These are phyloP conservation scores for Epichloe brachyelytri DNA, from an alignment of 2,329 filamentous ascomycete species.

Conservation along the genomic window DNA sequence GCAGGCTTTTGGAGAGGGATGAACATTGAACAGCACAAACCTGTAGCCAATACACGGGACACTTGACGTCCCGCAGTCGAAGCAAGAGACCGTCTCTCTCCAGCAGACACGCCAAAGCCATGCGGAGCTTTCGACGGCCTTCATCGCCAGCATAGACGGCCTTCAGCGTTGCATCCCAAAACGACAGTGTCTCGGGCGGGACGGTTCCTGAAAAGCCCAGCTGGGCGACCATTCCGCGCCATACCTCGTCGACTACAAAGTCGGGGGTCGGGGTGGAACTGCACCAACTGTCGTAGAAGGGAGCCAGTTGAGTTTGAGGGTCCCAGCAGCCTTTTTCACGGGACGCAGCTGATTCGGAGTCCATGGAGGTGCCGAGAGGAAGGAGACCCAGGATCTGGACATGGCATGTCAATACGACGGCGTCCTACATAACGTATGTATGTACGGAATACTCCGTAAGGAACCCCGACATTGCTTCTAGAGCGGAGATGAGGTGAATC, in stretches of 20 bases:
- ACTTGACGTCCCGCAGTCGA: conserved; percentile 33
- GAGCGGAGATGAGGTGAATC: not conserved
- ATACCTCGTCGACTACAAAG: conserved; percentile 34
- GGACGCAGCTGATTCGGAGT: conserved; percentile 34
- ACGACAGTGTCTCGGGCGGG: conserved; percentile 22
- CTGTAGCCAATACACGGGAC: conserved; percentile 40
- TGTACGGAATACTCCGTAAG: not conserved
- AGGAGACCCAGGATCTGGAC: conserved; percentile 33
- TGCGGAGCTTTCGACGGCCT: conserved; percentile 33
- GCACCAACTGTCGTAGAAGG: conserved; percentile 31
- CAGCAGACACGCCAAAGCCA: conserved; percentile 30
- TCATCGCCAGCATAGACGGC: conserved; percentile 35
- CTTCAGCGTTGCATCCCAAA: conserved; percentile 34
- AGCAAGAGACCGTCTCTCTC: conserved; percentile 34
- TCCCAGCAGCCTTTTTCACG: conserved; percentile 37
- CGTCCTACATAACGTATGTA: not conserved
- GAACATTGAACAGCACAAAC: conserved; percentile 15
- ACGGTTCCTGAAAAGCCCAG: conserved; percentile 33
- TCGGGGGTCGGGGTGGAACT: conserved; percentile 26
- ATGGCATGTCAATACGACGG: not conserved
- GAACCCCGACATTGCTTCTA: not conserved
- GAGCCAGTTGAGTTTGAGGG: conserved; percentile 25
- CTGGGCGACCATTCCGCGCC: conserved; percentile 29
- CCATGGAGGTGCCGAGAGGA: conserved; percentile 38
- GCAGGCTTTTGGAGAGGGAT: not conserved